A percentile compares a stretch with the other conserved stretches of the same genome.
phyloP scores from a whole-genome alignment of 2,329 filamentous ascomycete genomes.

The Alternaria sp. region DNA sequence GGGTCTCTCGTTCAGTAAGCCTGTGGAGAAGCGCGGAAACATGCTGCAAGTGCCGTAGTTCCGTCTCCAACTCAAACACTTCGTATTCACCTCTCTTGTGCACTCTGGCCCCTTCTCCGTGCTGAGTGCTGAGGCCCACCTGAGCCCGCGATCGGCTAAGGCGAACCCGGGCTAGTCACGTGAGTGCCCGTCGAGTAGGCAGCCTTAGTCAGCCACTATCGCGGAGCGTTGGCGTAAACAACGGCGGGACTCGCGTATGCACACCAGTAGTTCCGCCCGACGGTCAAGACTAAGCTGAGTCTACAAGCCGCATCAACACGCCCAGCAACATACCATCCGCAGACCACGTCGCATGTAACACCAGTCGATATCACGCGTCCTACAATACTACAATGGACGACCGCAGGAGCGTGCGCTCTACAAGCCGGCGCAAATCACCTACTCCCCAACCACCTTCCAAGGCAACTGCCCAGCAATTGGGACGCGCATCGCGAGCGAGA shows the following conservation, averaged over 20 bases:
- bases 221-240: constrained; percentile 17
- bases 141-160: constrained; percentile 16
- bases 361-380: constrained; percentile 3
- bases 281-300: too few relatives aligned
- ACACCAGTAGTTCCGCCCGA: too few relatives aligned
- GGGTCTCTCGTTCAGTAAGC: constrained; percentile 17
- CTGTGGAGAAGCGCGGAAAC: constrained; percentile 17
- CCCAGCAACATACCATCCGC: constrained; percentile 4
- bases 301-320: constrained; percentile 7
- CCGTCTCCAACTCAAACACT: constrained; percentile 26
- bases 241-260: neutral
- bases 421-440: constrained; percentile 47
- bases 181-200: constrained; percentile 21
- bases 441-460: constrained; percentile 40
- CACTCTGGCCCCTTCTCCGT: constrained; percentile 34
- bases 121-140: constrained; percentile 12
- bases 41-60: constrained; percentile 14
- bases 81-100: constrained; percentile 21
- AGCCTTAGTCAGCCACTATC: constrained; percentile 11
- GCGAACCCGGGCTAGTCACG: constrained; percentile 15
- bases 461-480: constrained; percentile 27
- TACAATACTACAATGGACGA: constrained; percentile 41
- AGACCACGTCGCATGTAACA: constrained; percentile 18
- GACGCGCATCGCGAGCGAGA: constrained; percentile 39
- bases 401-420: constrained; percentile 42